These are phyloP conservation scores for Parachlorella kessleri DNA, from an alignment of 139 green algal species.

Conservation along the genomic window DNA sequence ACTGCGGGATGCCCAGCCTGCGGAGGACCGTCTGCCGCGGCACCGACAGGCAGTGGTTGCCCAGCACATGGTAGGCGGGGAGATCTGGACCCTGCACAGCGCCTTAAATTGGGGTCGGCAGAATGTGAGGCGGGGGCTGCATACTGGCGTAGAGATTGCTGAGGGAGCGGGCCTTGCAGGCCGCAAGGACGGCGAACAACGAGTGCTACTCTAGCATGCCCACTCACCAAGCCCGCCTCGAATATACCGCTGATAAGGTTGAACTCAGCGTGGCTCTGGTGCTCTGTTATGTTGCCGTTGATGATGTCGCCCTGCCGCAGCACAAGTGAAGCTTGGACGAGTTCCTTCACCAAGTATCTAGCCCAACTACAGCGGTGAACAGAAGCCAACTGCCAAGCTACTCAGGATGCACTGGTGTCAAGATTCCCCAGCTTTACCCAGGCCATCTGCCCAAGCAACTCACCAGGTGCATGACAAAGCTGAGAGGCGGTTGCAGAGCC, in stretches of 20 bases:
- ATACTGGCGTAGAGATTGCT: not conserved
- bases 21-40: constrained; percentile 37
- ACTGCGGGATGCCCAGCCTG: constrained; percentile 38
- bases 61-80: constrained; percentile 58
- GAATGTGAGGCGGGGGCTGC: not conserved
- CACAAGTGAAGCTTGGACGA: constrained; percentile 36
- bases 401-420: not conserved
- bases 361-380: not conserved
- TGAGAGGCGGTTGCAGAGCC: not conserved
- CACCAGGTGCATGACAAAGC: not conserved
- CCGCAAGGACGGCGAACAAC: not conserved
- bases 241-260: constrained; percentile 28
- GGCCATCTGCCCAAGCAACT: not conserved
- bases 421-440: not conserved
- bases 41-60: constrained; percentile 73
- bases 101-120: not conserved
- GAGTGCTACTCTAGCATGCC: not conserved
- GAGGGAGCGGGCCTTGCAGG: not conserved
- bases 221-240: constrained; percentile 15
- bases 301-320: constrained; percentile 74
- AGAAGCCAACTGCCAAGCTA: not conserved
- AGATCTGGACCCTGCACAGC: constrained; percentile 6
- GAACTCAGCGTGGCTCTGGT: constrained; percentile 24
- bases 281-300: constrained; percentile 51
- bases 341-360: not conserved